Evolutionary conservation across 2,329 filamentous ascomycete species (phyloP), one percentile per base, ranked within the genome.

Genomic region (Trichoderma sp.): DNA sequence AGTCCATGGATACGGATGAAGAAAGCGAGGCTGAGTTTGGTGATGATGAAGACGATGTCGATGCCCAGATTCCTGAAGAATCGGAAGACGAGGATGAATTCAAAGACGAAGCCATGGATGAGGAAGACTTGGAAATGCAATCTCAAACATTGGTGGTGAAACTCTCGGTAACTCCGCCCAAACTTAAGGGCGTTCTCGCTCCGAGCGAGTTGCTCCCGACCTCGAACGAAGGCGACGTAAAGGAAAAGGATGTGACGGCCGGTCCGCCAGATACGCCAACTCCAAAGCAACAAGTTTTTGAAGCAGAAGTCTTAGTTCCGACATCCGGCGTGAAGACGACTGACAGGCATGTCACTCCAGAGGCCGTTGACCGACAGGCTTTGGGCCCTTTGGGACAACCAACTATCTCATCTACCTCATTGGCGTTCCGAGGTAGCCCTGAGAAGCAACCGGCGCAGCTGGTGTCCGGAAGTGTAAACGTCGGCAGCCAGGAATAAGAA

Each of bases 1-100:
- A 85, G 19, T 76, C 74, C 86, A 88, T 70, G 75, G 88, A 83
- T 35, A 83, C 83, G 24, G 88, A 92, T 16, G 91, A 87, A 7
- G 90, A 90, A 65, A 89, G 88, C 70, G 91, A 92, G 72, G 92
- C 89, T 76, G 90, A 93, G 56, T 90, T 91, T 62, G 92, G 90
- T 13, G 92, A 91, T 68, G 92, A 94, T 69, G 91, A 91, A 69
- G 89, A 91, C 47, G 87, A 93, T 68, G 87, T 86, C 31, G 88
- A 89, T 31, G 90, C 90, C 6, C 89, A 92, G 64, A 84, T 90
- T 21, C 86, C 88, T 0, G 84, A 87, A 64, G 87, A 86, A 56
- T 82, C 83, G 4, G 87, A 89, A 43, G 88, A 89, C 49, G 88
- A 90, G 5, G 84, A 88, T 1, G 83, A 86, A 19, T 82, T 84